phyloP scores from a whole-genome alignment of 495 filamentous ascomycete species.

The Ramalina intermedia region DNA sequence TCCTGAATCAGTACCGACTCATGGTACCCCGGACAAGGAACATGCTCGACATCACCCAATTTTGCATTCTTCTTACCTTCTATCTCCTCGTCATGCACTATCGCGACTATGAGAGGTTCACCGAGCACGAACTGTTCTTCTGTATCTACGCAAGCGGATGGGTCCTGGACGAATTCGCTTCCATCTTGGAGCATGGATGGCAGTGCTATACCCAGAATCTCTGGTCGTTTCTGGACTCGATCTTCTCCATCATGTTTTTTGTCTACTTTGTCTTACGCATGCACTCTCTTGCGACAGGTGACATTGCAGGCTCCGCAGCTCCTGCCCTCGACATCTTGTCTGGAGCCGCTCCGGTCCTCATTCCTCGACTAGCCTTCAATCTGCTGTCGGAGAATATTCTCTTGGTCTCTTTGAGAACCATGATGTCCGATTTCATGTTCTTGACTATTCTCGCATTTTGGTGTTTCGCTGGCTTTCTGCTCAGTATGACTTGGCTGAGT shows the following conservation, averaged over 20 bases:
- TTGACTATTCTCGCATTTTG: conserved; percentile 50
- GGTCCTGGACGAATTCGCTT: conserved; percentile 58
- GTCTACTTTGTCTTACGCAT: conserved; percentile 46
- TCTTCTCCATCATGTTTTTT: conserved; percentile 46
- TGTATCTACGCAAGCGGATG: conserved; percentile 53
- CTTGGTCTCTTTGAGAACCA: conserved; percentile 54
- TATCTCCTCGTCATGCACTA: conserved; percentile 51
- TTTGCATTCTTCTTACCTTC: conserved; percentile 43
- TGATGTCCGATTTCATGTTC: conserved; percentile 60
- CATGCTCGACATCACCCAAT: conserved; percentile 51
- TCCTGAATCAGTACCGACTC: conserved; percentile 63
- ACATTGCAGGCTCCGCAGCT: conserved; percentile 25
- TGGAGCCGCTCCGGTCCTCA: conserved; percentile 52
- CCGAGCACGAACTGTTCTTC: conserved; percentile 42
- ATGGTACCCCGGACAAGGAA: conserved; percentile 57
- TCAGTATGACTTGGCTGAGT: conserved; percentile 55
- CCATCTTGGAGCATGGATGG: conserved; percentile 60
- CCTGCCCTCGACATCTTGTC: conserved; percentile 54
- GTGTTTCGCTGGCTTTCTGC: conserved; percentile 59
- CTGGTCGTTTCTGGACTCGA: conserved; percentile 64
- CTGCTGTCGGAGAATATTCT: conserved; percentile 59
- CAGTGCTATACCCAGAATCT: conserved; percentile 63
- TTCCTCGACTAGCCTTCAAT: conserved; percentile 63
- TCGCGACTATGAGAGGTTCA: conserved; percentile 33
- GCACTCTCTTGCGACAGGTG: conserved; percentile 33